Percentiles rank a stretch among this genome's conserved stretches.
These are phyloP conservation scores for Mortierella hygrophila DNA, from an alignment of 192 early-diverging fungal genomes.

Conservation along the genomic window DNA sequence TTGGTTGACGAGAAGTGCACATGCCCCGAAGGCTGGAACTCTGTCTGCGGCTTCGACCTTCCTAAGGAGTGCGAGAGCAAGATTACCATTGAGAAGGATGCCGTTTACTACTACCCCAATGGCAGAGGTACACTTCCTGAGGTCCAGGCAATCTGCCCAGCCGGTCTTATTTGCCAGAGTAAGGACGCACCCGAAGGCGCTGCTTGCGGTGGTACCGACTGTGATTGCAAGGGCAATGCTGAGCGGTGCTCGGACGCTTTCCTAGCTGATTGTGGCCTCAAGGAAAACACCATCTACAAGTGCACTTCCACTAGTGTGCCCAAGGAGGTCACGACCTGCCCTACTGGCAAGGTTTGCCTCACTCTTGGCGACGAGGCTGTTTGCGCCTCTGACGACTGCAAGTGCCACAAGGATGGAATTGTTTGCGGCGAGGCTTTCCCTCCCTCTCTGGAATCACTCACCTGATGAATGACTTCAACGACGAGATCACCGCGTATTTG, in stretches of 20 bases:
- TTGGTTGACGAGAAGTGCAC: not conserved
- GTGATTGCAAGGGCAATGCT: slow-evolving; percentile 3
- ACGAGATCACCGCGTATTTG: not conserved
- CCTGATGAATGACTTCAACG: not conserved
- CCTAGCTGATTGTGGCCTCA: not conserved
- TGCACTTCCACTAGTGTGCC: not conserved
- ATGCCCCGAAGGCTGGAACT: not conserved
- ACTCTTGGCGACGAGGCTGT: not conserved
- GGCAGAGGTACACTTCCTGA: slow-evolving; percentile 1
- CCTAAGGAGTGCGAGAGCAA: not conserved
- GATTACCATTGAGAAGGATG: not conserved
- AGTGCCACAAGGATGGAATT: not conserved
- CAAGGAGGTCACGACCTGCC: slow-evolving; percentile 11
- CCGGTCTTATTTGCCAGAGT: not conserved
- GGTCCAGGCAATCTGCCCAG: not conserved
- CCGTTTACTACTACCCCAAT: not conserved
- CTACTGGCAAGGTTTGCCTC: not conserved
- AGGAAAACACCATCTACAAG: slow-evolving; percentile 7
- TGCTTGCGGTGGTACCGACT: slow-evolving; percentile 6
- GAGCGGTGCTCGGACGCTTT: slow-evolving; percentile 7
- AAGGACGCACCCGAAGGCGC: not conserved
- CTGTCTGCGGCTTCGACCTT: slow-evolving; percentile 5
- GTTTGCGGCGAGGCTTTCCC: slow-evolving; percentile 15
- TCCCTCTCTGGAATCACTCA: not conserved
- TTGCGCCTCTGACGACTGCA: slow-evolving; percentile 3